Evolutionary conservation across 2,329 filamentous ascomycete genomes (phyloP).

Genomic region (Colletotrichum plurivorum): DNA sequence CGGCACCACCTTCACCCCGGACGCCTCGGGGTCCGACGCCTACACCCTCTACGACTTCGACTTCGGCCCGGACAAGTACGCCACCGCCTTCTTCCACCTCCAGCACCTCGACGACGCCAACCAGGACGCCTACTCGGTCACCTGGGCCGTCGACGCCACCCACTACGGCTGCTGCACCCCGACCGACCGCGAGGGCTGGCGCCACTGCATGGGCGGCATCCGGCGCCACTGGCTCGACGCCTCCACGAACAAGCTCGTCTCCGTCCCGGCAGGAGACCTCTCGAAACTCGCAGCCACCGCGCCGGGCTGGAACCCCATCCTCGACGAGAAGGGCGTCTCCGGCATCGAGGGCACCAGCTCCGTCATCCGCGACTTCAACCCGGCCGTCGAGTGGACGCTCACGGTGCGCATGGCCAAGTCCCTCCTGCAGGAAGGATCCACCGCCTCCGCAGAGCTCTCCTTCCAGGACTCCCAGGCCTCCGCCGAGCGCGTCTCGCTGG

Average conservation of each 20-base stretch:
- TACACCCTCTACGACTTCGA: constrained; percentile 48
- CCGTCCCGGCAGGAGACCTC: constrained; percentile 36
- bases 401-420: constrained; percentile 39
- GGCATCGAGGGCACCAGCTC: constrained; percentile 32
- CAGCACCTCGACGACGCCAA: constrained; percentile 30
- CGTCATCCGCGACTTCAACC: constrained; percentile 39
- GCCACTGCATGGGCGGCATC: constrained; percentile 43
- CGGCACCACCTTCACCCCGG: constrained; percentile 38
- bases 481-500: constrained; percentile 37
- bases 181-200: constrained; percentile 49
- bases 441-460: constrained; percentile 45
- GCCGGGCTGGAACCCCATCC: constrained; percentile 40
- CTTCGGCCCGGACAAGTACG: constrained; percentile 55
- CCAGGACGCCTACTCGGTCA: constrained; percentile 48
- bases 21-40: constrained; percentile 15
- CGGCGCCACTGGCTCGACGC: constrained; percentile 41
- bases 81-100: constrained; percentile 50
- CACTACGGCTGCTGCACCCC: constrained; percentile 48
- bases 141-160: constrained; percentile 55
- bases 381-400: constrained; percentile 39
- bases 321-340: constrained; percentile 31
- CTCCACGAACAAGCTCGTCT: constrained; percentile 33
- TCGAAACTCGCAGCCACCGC: constrained; percentile 32
- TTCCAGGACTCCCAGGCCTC: constrained; percentile 45
- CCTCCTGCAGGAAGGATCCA: constrained; percentile 28